phyloP scores from a whole-genome alignment of 1,139 yeast genomes.

The Pichia cactophila region DNA sequence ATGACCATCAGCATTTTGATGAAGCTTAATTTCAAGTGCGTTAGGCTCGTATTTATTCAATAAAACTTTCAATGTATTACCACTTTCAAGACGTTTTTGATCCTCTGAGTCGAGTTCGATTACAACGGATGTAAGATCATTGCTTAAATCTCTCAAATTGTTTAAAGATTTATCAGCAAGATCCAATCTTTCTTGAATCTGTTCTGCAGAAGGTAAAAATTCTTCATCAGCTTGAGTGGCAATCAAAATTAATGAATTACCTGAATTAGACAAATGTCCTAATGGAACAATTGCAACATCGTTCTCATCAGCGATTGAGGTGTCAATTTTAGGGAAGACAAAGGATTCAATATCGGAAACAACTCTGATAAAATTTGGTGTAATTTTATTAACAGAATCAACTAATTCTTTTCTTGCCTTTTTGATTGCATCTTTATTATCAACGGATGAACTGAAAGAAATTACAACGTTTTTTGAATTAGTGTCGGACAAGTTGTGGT shows the following conservation, averaged over 20 bases:
- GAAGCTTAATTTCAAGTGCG: slow-evolving; percentile 37
- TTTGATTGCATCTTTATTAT: slow-evolving; percentile 34
- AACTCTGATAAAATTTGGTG: slow-evolving; percentile 57
- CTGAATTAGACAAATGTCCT: slow-evolving; percentile 36
- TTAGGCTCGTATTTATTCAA: slow-evolving; percentile 23
- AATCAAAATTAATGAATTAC: slow-evolving; percentile 36
- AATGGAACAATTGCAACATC: slow-evolving; percentile 52
- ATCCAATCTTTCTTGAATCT: slow-evolving; percentile 38
- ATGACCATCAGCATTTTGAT: slow-evolving; percentile 35
- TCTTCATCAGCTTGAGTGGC: slow-evolving; percentile 40
- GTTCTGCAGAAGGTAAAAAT: slow-evolving; percentile 46
- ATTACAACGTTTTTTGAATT: slow-evolving; percentile 31
- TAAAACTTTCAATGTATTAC: slow-evolving; percentile 39
- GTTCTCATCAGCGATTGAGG: slow-evolving; percentile 40
- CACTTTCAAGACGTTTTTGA: slow-evolving; percentile 45
- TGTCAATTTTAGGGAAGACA: slow-evolving; percentile 47
- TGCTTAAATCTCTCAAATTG: slow-evolving; percentile 52
- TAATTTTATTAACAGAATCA: slow-evolving; percentile 58
- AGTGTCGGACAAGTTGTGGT: slow-evolving; percentile 31
- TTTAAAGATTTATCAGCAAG: slow-evolving; percentile 45
- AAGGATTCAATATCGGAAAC: slow-evolving; percentile 66
- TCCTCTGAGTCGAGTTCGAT: slow-evolving; percentile 47
- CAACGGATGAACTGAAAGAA: slow-evolving; percentile 29
- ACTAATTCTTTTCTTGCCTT: slow-evolving; percentile 63
- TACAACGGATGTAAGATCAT: slow-evolving; percentile 43